A percentile compares a stretch with the other conserved stretches of the same genome.
phyloP scores from a whole-genome alignment of 805 yeast genomes.

The Blastobotrys robertii region DNA sequence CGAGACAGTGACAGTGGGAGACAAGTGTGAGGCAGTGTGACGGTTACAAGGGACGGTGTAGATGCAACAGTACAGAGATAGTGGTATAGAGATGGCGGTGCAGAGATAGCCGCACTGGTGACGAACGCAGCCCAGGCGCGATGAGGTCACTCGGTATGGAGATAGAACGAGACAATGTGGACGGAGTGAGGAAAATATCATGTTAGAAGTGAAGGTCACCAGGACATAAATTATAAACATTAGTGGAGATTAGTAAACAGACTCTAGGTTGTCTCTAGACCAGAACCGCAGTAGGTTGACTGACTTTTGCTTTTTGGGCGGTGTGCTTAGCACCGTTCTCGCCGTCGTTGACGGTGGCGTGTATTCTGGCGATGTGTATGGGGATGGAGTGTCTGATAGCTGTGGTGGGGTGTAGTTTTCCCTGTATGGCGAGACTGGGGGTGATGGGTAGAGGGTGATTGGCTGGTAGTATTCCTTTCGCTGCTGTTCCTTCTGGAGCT shows the following conservation, averaged over 20 bases:
- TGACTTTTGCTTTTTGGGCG: slow-evolving; percentile 3
- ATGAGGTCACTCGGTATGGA: too few species aligned
- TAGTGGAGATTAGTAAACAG: slow-evolving; percentile 2
- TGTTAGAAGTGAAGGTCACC: too few species aligned
- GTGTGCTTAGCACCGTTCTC: not conserved
- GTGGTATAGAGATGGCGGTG: too few species aligned
- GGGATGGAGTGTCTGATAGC: slow-evolving; percentile 7
- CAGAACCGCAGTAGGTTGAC: slow-evolving; percentile 4
- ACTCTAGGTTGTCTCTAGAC: slow-evolving; percentile 2
- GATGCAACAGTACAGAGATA: too few species aligned
- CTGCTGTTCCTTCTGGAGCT: slow-evolving; percentile 25
- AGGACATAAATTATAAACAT: too few species aligned
- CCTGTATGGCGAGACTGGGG: slow-evolving; percentile 7
- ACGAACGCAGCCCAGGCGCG: too few species aligned
- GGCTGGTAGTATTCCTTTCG: slow-evolving; percentile 2
- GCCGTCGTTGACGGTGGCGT: not conserved
- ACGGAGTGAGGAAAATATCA: too few species aligned
- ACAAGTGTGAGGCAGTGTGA: too few species aligned
- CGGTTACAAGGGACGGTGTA: too few species aligned
- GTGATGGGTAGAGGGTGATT: slow-evolving; percentile 3
- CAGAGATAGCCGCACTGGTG: too few species aligned
- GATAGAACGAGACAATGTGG: too few species aligned
- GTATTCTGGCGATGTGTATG: slow-evolving; percentile 7
- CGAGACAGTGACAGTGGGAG: too few species aligned
- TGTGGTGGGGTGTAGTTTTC: slow-evolving; percentile 1